These are phyloP conservation scores for Sporobolomyces roseus DNA, from an alignment of 768 basidiomycete species.

Conservation along the genomic window DNA sequence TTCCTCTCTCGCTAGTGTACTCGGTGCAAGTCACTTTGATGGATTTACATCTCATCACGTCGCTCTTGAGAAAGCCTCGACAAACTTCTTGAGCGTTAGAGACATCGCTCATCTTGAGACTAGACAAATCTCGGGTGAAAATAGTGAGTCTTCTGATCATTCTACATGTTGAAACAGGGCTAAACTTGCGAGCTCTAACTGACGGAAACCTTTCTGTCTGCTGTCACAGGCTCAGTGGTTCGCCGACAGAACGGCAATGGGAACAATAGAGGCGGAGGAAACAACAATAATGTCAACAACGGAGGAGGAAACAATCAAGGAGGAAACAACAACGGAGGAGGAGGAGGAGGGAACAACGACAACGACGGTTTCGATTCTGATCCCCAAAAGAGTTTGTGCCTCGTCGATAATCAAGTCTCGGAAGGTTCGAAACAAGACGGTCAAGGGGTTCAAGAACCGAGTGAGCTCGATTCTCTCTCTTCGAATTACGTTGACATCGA, in stretches of 20 bases:
- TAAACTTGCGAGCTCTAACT: no score
- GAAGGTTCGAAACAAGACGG: constrained; percentile 57
- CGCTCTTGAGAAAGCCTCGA: no score
- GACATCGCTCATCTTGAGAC: no score
- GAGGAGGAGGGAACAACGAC: constrained; percentile 39
- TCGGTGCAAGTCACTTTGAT: background rate
- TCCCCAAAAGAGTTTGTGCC: constrained; percentile 52
- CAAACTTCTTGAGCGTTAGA: no score
- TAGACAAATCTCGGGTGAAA: no score
- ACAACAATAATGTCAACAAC: background rate
- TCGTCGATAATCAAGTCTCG: constrained; percentile 58
- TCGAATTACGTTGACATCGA: no score
- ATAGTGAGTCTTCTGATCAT: no score
- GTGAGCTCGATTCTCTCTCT: constrained; percentile 30
- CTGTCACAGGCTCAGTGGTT: background rate
- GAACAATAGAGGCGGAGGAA: background rate
- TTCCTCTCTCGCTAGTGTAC: background rate
- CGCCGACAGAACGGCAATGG: background rate
- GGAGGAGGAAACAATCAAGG: constrained; percentile 20
- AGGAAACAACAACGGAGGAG: constrained; percentile 27
- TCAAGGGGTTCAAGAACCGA: constrained; percentile 51
- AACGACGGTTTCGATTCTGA: constrained; percentile 42
- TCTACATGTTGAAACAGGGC: no score
- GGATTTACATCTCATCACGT: no score
- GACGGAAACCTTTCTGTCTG: no score